Evolutionary conservation across 2,329 filamentous ascomycete species (phyloP), one percentile per base, ranked within the genome.

Genomic region (Xylaria sp.): DNA sequence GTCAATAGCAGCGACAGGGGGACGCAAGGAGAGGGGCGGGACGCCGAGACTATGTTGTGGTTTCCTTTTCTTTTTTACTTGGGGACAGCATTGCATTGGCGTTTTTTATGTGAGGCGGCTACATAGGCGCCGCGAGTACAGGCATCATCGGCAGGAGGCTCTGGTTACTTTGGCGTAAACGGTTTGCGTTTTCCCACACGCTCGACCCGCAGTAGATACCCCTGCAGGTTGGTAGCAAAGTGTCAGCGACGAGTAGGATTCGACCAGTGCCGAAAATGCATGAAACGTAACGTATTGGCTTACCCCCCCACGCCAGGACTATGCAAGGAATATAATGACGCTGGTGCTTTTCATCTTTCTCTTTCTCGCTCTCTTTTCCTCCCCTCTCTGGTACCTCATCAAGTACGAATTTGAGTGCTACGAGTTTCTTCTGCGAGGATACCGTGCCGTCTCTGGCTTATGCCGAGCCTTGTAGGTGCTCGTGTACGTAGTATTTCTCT

Each of bases 61-160:
- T 51, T 64, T 55, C 62, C 58, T 29, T 58, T 53, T 56, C 38
- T 46, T 43, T 38, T 57, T 38, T 35, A 13, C 25, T 46, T 10
- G 58, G 44, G 62, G 63, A 63, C 54, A 63, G 70, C 70, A 71
- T 72, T 64, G 67, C 70, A 71, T 58, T 65, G 70, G 70, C 70
- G 70, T 72, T 72, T 56, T 43, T 49, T 49, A 51, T 35, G 46
- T 35, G 52, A 63, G 62, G 62, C 43, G 65, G 58, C 55, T 60
- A 58, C 47, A 54, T 33, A 56, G 49, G 57, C 57, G n/a, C n/a
- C n/a, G n/a, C 52, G 52, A 59, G 65, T 31, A 62, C 48, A 53
- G 68, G 55, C 62, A 67, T 67, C 58, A 49, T 31, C n/a, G 67
- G 60, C 56, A 67, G 68, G 68, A 62, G 67, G 68, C 63, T 68